Evolutionary conservation across 108 stramenopile genomes (phyloP).

Genomic region (Skeletonema costatum): DNA sequence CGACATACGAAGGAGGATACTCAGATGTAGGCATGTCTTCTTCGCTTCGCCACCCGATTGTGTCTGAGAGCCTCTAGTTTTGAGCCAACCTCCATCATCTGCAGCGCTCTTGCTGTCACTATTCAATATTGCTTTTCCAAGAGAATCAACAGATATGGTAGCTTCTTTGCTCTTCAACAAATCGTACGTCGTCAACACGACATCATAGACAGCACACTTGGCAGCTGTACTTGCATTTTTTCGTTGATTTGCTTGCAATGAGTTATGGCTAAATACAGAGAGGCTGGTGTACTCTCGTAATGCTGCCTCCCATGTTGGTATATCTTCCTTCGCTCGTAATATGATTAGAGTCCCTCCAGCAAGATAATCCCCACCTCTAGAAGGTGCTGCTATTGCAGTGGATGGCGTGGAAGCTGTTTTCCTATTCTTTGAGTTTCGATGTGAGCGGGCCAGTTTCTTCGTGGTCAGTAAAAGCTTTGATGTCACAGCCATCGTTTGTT

Average conservation of each 20-base stretch:
- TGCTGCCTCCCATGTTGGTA: conserved; percentile 55
- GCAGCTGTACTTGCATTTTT: conserved; percentile 52
- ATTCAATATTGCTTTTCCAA: conserved; percentile 50
- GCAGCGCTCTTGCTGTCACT: conserved; percentile 9
- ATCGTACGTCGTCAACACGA: conserved; percentile 70
- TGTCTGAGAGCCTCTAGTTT: conserved; percentile 35
- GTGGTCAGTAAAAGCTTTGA: conserved; percentile 33
- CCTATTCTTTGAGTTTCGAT: conserved; percentile 21
- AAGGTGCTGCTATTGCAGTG: conserved; percentile 9
- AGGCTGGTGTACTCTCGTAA: conserved; percentile 62
- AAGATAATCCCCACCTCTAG: conserved; percentile 21
- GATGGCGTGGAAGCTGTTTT: conserved; percentile 5
- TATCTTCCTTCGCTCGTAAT: conserved; percentile 54
- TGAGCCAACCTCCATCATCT: conserved; percentile 54
- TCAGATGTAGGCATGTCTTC: conserved; percentile 53
- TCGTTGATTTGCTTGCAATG: conserved; percentile 49
- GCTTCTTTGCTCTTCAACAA: conserved; percentile 64
- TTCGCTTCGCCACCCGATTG: conserved; percentile 26
- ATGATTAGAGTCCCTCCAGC: conserved; percentile 64
- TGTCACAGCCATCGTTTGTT: conserved; percentile 43
- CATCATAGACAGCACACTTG: conserved; percentile 60
- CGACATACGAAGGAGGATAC: conserved; percentile 58
- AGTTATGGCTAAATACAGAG: conserved; percentile 67
- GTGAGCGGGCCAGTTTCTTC: conserved; percentile 2
- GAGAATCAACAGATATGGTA: conserved; percentile 50